phyloP scores from a whole-genome alignment of 768 basidiomycete genomes.

The Hemileccinum rubropunctum region DNA sequence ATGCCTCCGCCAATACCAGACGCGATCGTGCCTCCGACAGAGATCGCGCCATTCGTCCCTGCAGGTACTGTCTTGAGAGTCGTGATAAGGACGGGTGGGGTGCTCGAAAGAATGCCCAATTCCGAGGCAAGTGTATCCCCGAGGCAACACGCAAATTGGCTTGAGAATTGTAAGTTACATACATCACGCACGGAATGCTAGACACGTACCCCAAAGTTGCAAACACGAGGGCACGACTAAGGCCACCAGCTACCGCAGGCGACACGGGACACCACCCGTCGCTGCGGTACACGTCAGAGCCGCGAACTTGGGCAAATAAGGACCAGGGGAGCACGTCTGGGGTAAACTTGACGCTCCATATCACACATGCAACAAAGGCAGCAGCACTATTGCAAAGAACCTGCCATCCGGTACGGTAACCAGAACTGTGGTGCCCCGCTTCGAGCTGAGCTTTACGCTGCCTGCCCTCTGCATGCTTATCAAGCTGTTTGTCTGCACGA shows the following conservation, averaged over 20 bases:
- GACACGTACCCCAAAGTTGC: conserved; percentile 59
- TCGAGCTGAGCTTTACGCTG: conserved; percentile 71
- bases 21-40: conserved; percentile 68
- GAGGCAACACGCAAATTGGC: conserved; percentile 85
- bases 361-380: conserved; percentile 53
- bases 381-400: conserved; percentile 79
- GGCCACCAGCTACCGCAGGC: conserved; percentile 40
- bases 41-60: conserved; percentile 90
- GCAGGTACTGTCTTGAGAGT: conserved; percentile 73
- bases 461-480: conserved; percentile 56
- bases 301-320: conserved; percentile 11
- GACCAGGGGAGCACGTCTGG: conserved; percentile 42
- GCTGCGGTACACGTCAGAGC: conserved; percentile 33
- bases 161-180: conserved; percentile 27
- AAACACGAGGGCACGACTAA: conserved; percentile 63
- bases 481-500: not conserved
- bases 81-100: conserved; percentile 74
- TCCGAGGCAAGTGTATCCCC: conserved; percentile 94
- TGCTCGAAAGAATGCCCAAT: conserved; percentile 78
- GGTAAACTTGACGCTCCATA: conserved; percentile 64
- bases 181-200: not conserved
- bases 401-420: conserved; percentile 76
- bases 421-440: conserved; percentile 71
- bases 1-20: conserved; percentile 70
- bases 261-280: conserved; percentile 63